Evolutionary conservation across 129 eudicot species (phyloP).

Genomic region (Lonicera japonica): DNA sequence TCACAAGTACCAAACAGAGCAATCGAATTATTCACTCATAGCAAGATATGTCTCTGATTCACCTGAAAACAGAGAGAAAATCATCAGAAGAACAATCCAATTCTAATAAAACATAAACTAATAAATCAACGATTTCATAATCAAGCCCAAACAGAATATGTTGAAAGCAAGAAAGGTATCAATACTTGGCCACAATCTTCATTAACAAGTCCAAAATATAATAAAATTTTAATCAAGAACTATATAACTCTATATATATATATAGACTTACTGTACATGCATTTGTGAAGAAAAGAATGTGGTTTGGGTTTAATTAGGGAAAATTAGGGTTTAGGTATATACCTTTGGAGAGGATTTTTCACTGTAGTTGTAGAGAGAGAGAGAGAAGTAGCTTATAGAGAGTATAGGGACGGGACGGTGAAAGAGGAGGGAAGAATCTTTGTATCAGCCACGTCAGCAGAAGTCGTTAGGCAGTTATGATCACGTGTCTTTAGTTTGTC

Average conservation of each 20-base stretch:
- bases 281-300: background rate
- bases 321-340: slow-evolving; percentile 3
- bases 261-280: too few relatives aligned
- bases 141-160: slow-evolving; percentile 16
- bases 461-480: background rate
- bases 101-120: background rate
- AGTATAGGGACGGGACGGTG: background rate
- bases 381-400: background rate
- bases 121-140: slow-evolving; percentile 2
- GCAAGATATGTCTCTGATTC: slow-evolving; percentile 1
- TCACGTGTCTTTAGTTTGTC: background rate
- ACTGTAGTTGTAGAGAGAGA: background rate
- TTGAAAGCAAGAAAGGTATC: slow-evolving; percentile 27
- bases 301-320: background rate
- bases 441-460: slow-evolving; percentile 5
- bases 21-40: slow-evolving; percentile 13
- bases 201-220: slow-evolving; percentile 19
- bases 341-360: background rate
- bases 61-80: slow-evolving; percentile 21
- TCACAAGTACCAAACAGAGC: slow-evolving; percentile 6
- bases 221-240: background rate
- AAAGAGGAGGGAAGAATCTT: background rate
- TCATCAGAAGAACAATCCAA: too few relatives aligned
- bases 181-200: slow-evolving; percentile 19
- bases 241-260: too few relatives aligned